A percentile compares a stretch with the other conserved stretches of the same genome.
phyloP scores from a whole-genome alignment of 257 asterid genomes.

The Solanum piurae region DNA sequence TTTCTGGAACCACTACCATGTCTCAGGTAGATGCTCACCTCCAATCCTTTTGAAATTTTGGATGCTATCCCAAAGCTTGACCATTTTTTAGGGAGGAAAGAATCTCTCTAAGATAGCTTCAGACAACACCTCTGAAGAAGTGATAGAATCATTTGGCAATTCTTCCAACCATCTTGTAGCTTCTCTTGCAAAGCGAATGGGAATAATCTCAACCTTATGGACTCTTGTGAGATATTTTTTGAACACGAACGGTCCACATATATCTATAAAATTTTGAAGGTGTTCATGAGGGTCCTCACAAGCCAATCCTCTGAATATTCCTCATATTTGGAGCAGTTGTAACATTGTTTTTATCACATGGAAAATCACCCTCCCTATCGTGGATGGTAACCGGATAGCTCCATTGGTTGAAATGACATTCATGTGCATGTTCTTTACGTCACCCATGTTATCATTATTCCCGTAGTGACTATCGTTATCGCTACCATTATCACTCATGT shows the following conservation, averaged over 20 bases:
- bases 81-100: too few species aligned
- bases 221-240: too few species aligned
- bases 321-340: background rate
- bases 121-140: background rate
- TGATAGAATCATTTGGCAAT: background rate
- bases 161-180: background rate
- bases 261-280: background rate
- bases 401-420: too few species aligned
- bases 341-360: background rate
- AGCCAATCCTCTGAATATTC: background rate
- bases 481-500: background rate
- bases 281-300: too few species aligned
- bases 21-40: too few species aligned
- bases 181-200: too few species aligned
- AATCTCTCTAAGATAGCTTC: too few species aligned
- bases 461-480: background rate
- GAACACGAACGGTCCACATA: background rate
- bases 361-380: background rate
- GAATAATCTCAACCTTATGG: too few species aligned
- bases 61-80: too few species aligned
- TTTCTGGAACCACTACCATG: too few species aligned
- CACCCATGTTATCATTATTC: background rate
- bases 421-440: too few species aligned
- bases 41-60: too few species aligned
- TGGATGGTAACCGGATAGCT: background rate